A percentile compares a stretch with the other conserved stretches of the same genome.
Evolutionary conservation across 1,284 basidiomycete species (phyloP).

Genomic region (Pyrrhoderma noxium): DNA sequence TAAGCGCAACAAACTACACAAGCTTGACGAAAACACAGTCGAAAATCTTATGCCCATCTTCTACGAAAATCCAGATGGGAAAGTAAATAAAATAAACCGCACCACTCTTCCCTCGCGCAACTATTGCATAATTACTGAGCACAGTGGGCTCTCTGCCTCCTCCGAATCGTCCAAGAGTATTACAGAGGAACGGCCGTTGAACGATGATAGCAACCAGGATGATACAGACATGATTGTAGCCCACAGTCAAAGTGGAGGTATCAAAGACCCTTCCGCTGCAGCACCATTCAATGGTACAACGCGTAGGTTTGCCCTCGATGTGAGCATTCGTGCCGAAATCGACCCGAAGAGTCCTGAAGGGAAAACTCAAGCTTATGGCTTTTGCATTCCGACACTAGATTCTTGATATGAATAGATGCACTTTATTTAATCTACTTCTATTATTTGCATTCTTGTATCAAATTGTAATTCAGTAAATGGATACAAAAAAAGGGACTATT

Average conservation of each 20-base stretch:
- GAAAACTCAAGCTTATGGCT: slow-evolving; percentile 22
- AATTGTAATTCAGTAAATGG: no score
- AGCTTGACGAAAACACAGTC: slow-evolving; percentile 33
- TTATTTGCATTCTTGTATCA: neutral
- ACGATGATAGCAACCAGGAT: slow-evolving; percentile 2
- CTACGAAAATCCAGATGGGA: slow-evolving; percentile 18
- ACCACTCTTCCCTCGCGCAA: slow-evolving; percentile 20
- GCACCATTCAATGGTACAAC: slow-evolving; percentile 21
- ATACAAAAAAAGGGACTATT: neutral
- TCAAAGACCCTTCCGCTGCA: slow-evolving; percentile 20
- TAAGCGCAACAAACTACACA: slow-evolving; percentile 26
- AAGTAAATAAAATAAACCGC: slow-evolving; percentile 16
- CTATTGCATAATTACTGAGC: slow-evolving; percentile 23
- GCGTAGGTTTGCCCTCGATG: slow-evolving; percentile 21
- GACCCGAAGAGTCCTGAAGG: slow-evolving; percentile 22
- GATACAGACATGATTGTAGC: slow-evolving; percentile 22
- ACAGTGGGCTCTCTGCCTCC: slow-evolving; percentile 17
- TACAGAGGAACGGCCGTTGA: neutral
- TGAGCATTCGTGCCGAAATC: slow-evolving; percentile 22
- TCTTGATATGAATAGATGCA: neutral
- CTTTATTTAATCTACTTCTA: neutral
- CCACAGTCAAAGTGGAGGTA: slow-evolving; percentile 19
- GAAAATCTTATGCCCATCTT: slow-evolving; percentile 26
- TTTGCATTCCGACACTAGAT: slow-evolving; percentile 22
- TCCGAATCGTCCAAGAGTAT: neutral